Base-by-base conservation (phyloP, 179 eudicot species). In the Spinacia oleracea region DNA sequence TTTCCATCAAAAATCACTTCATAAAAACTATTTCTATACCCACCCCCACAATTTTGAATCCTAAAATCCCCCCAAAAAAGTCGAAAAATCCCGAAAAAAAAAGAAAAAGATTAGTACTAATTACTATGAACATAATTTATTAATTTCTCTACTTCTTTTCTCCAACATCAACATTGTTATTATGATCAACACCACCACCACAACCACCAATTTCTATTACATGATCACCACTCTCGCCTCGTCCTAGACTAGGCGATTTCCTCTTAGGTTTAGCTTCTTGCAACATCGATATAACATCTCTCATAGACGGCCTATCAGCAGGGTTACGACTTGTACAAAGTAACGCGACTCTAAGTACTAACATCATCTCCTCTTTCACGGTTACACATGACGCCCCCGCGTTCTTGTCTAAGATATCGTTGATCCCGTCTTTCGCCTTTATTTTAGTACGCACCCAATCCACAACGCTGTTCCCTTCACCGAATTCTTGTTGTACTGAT, bases 211-310 rank as follows among this genome's bases (percentile, higher is more conserved):
- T 84, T 74, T 87, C 83, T 27, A 83, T 81, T 21, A 82, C 82
- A 83, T 80, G 85, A 23, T 79, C 86, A 69, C 75, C 81, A 25
- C 72, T 79, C 2, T 65, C 73, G 38, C 75, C 85, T 32, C 76
- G 82, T 5, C 56, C 89, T 34, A 29, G 65, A 42, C 79, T 88
- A 11, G 87, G 88, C 4, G 84, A 58, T 70, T 96, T 96, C 62
- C 98, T 85, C 86, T 86, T 89, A n/a, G 99, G 99, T 86, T 85
- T 94, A 64, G 98, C 98, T 79, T 94, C 99, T 78, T 89, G 89
- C 73, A 96, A 77, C 98, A 96, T 96, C 0, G 99, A 91, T 25
- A 96, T 91, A 15, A 96, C 99, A 16, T 96, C 99, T 72, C 99
- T 89, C 99, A 96, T 96, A 1, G 99, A 85, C 0, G 99, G 99